Conservation (phyloP, 139 green algal species). For the Volvox reticuliferus region DNA sequence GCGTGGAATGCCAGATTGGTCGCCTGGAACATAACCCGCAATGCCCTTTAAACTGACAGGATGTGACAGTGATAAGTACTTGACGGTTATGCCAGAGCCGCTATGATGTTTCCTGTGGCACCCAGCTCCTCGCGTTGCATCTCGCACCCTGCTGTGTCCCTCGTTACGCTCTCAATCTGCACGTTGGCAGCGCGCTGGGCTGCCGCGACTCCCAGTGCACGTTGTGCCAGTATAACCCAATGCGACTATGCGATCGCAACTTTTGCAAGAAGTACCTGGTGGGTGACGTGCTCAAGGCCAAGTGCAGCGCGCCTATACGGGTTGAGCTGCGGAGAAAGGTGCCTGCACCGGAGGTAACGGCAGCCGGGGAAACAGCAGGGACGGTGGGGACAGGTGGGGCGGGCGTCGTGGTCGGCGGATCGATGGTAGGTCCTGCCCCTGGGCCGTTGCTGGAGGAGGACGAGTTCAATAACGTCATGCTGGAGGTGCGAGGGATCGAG, state of each 20-base stretch:
- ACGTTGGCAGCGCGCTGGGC: constrained; percentile 71
- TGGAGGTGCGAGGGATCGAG: constrained; percentile 7
- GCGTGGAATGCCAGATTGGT: no score
- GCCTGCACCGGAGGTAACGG: not conserved
- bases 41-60: not conserved
- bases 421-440: not conserved
- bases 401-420: not conserved
- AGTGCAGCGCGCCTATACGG: constrained; percentile 80
- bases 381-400: not conserved
- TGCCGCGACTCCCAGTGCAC: constrained; percentile 82
- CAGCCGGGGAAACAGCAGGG: not conserved
- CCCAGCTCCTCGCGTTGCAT: not conserved
- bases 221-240: constrained; percentile 86
- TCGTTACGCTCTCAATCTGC: not conserved
- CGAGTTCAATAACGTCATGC: constrained; percentile 20
- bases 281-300: constrained; percentile 81
- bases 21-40: no score
- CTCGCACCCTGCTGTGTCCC: not conserved
- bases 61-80: not conserved
- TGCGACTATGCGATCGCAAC: constrained; percentile 82
- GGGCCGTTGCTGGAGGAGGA: constrained; percentile 11
- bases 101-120: not conserved
- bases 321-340: constrained; percentile 68
- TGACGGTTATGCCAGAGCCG: not conserved
- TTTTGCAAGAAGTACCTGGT: constrained; percentile 87